phyloP scores from a whole-genome alignment of 2,329 filamentous ascomycete genomes.

The Ophiostoma ulmi region DNA sequence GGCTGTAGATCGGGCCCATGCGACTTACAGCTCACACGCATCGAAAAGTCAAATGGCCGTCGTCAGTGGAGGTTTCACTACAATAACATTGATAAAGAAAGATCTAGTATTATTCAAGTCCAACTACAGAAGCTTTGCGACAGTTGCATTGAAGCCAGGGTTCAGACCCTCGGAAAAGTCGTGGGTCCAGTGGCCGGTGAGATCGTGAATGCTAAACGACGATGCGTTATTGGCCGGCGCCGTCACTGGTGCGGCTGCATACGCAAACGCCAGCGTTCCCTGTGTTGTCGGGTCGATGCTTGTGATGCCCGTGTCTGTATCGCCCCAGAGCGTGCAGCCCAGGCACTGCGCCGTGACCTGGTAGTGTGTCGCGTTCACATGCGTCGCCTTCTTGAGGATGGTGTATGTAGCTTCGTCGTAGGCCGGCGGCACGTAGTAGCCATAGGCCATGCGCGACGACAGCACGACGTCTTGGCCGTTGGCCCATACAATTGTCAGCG shows the following conservation, averaged over 20 bases:
- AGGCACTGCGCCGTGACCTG: constrained; percentile 39
- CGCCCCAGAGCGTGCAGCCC: constrained; percentile 42
- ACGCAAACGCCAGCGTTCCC: constrained; percentile 40
- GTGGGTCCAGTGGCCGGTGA: constrained; percentile 40
- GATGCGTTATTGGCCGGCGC: constrained; percentile 36
- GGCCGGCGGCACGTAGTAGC: constrained; percentile 35
- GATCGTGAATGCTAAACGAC: constrained; percentile 42
- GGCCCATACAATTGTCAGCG: constrained; percentile 43
- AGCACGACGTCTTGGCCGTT: constrained; percentile 40
- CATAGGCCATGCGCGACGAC: constrained; percentile 42
- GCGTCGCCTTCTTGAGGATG: constrained; percentile 37
- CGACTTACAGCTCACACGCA: not conserved
- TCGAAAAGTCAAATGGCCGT: not conserved
- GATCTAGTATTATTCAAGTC: too few relatives aligned
- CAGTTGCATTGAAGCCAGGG: not conserved
- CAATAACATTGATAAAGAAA: too few relatives aligned
- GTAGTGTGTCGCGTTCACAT: constrained; percentile 40
- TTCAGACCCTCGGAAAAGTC: constrained; percentile 36
- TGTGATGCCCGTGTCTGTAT: constrained; percentile 38
- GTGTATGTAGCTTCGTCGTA: constrained; percentile 34
- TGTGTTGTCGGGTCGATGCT: constrained; percentile 38
- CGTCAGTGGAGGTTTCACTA: not conserved
- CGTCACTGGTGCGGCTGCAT: constrained; percentile 37
- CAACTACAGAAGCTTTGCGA: not conserved
- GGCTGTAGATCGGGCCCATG: not conserved